Conservation (phyloP, 2,329 filamentous ascomycete genomes). For the Aspergillus quadricinctus region DNA sequence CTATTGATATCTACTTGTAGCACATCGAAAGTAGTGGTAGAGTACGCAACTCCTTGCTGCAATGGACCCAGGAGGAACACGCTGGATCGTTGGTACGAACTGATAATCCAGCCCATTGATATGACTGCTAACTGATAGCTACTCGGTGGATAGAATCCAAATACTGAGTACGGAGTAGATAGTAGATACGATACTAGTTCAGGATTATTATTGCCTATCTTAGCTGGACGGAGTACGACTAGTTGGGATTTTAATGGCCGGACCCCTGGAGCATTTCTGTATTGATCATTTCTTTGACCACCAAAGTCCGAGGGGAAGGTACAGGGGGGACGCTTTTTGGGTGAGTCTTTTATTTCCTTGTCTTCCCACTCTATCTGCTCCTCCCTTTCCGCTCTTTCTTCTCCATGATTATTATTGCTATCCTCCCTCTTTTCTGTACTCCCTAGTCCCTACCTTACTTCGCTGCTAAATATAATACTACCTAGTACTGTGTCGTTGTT, state of each 20-base stretch:
- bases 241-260: neutral
- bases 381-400: constrained; percentile 4
- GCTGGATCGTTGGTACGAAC: too few relatives aligned
- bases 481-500: neutral
- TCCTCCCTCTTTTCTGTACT: neutral
- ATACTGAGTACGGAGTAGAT: neutral
- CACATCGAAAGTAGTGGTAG: neutral
- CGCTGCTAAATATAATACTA: neutral
- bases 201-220: too few relatives aligned
- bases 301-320: neutral
- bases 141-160: neutral
- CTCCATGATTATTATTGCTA: constrained; percentile 11
- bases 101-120: too few relatives aligned
- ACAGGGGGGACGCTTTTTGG: neutral
- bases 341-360: neutral
- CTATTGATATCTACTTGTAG: neutral
- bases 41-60: neutral
- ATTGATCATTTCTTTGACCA: neutral
- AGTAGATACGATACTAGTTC: too few relatives aligned
- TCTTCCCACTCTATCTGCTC: neutral
- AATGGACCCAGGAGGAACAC: too few relatives aligned
- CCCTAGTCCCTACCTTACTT: neutral
- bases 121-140: neutral
- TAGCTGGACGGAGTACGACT: neutral
- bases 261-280: neutral